These are phyloP conservation scores for Cercospora sesami DNA, from an alignment of 2,329 filamentous ascomycete species.

Conservation along the genomic window DNA sequence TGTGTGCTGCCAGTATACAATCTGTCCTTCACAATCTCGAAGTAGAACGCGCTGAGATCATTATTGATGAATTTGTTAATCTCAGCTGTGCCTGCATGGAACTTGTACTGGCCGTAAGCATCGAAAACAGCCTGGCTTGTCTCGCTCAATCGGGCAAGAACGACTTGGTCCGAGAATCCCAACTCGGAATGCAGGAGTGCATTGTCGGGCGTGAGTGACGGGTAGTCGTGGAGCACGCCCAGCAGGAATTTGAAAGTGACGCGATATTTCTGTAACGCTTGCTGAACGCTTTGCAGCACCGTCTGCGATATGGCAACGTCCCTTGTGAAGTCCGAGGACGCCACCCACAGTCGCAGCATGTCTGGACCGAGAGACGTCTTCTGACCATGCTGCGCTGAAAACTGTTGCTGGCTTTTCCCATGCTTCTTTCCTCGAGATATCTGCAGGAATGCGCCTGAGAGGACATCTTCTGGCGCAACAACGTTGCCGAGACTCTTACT, in stretches of 20 bases:
- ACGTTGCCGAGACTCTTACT: conserved; percentile 94
- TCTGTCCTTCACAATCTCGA: conserved; percentile 88
- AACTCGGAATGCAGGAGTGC: conserved; percentile 18
- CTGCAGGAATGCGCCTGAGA: conserved; percentile 76
- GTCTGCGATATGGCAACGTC: conserved; percentile 81
- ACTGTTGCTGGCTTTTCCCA: conserved; percentile 40
- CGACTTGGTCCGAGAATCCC: conserved; percentile 63
- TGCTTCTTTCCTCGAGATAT: conserved; percentile 50
- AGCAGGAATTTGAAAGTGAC: conserved; percentile 88
- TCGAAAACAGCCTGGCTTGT: conserved; percentile 64
- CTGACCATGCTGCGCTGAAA: conserved; percentile 30
- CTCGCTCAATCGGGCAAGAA: conserved; percentile 70
- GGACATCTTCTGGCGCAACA: conserved; percentile 77
- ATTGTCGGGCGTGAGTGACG: conserved; percentile 29
- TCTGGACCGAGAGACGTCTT: conserved; percentile 68
- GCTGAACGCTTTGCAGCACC: conserved; percentile 74
- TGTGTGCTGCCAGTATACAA: conserved; percentile 78
- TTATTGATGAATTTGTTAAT: conserved; percentile 80
- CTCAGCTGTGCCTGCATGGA: conserved; percentile 71
- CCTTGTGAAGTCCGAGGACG: conserved; percentile 84
- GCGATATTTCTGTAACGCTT: conserved; percentile 79
- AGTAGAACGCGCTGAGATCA: conserved; percentile 89
- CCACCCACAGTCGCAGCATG: conserved; percentile 85
- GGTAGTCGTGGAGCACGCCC: conserved; percentile 57
- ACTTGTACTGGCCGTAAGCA: conserved; percentile 72